Base-by-base conservation (phyloP, 768 basidiomycete genomes). In the Leccinum obscurum region DNA sequence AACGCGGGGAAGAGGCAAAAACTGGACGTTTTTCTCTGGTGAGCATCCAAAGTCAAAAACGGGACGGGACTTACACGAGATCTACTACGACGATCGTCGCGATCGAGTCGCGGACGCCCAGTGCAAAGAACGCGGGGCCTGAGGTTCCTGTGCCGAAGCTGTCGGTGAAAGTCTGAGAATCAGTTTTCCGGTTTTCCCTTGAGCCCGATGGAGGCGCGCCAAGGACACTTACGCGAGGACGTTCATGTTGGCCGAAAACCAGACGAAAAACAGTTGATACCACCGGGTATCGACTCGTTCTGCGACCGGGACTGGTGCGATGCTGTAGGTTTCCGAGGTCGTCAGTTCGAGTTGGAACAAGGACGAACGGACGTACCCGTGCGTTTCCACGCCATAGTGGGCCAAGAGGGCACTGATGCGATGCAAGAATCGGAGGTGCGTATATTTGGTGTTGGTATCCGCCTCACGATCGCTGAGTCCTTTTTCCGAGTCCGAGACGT, bases 211-310 rank as follows among this genome's bases (percentile, higher is more conserved):
- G 22, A 17, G 7, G n/a, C 26, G n/a, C 24, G 20, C 22, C 30
- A 7, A 34, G 11, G 54, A 14, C 6, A 72, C 80, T 34, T 60
- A 81, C 78, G 71, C 58, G 49, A 81, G 68, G 34, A 82, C 70
- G 59, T 81, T 80, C 70, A 80, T 71, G 58, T 78, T 80, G 30
- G 77, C 71, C 32, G 81, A 79, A 62, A 82, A 78, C 80, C 80
- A 82, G n/a, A 81, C 75, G 65, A 82, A 81, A 63, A 81, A 82
- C 71, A 80, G 72, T 62, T 82, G 80, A 59, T 76, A 79, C 65
- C 80, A 73, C 24, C 74, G 72, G 6, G 72, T 76, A 28, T 82
- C 79, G 22, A 75, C 70, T 34, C 80, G 71, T 56, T 74, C 68
- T 24, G 70, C 70, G 1, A 58, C 63, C 2, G 74, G 72, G 10